These are phyloP conservation scores for Fraxinus velutina DNA, from an alignment of 305 asterid genomes.

Conservation along the genomic window DNA sequence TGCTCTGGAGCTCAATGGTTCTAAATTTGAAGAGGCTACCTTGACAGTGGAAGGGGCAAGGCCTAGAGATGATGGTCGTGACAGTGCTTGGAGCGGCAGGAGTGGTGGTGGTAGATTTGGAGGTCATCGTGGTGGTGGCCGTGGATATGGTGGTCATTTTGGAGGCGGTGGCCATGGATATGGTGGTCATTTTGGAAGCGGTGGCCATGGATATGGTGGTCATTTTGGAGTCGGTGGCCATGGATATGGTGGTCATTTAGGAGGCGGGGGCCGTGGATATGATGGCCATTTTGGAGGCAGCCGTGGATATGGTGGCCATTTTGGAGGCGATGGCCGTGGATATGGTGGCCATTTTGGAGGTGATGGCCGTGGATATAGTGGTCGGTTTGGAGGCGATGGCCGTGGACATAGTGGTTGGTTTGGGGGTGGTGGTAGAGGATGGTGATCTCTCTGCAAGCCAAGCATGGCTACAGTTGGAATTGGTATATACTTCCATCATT, in stretches of 20 bases:
- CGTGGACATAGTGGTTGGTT: conserved; percentile 19
- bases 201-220: conserved; percentile 32
- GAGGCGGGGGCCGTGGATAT: conserved; percentile 26
- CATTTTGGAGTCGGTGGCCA: neutral
- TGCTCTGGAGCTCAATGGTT: conserved; percentile 59
- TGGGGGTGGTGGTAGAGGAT: conserved; percentile 28
- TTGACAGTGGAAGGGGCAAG: conserved; percentile 62
- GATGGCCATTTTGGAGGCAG: conserved; percentile 30
- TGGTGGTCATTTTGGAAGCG: conserved; percentile 30
- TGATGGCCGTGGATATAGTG: conserved; percentile 11
- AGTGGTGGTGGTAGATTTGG: conserved; percentile 38
- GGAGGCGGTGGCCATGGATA: conserved; percentile 34
- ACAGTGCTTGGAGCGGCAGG: conserved; percentile 32
- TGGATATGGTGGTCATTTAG: conserved; percentile 28
- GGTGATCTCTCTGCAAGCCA: conserved; percentile 31
- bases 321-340: conserved; percentile 34
- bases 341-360: conserved; percentile 27
- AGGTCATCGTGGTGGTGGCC: conserved; percentile 23
- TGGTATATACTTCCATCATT: conserved; percentile 17
- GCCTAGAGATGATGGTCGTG: conserved; percentile 42
- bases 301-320: conserved; percentile 19
- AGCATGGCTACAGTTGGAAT: conserved; percentile 27
- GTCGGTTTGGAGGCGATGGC: conserved; percentile 31
- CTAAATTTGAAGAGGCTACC: conserved; percentile 36
- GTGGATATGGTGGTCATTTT: conserved; percentile 29